Base-by-base conservation (phyloP, 2,329 filamentous ascomycete genomes). In the Verticillium longisporum region DNA sequence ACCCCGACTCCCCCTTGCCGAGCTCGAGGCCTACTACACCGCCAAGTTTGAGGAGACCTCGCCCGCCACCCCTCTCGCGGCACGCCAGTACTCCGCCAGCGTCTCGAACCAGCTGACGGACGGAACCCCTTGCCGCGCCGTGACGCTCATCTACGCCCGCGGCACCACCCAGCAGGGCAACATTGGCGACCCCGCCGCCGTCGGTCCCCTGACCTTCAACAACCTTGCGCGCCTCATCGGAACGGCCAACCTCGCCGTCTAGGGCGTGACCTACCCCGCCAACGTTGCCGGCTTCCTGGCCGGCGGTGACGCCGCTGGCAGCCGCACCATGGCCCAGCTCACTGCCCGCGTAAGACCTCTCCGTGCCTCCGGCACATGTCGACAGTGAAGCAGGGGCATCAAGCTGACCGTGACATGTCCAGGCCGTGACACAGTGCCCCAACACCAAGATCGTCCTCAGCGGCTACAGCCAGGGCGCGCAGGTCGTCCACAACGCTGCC, bases 81-180 rank as follows among this genome's bases (percentile, higher is more conserved):
- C 57, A 10, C 37, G 57, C 32, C 57, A 65, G 60, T 65, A 65
- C 59, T 58, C 60, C 38, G 45, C 54, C 18, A 59, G 60, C 58
- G 60, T 58, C 58, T 64, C 56, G 58, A 65, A 65, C 60, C 63
- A 65, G 62, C 62, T 65, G 36, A 64, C 62, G 15, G 63, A 65
- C n/a, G 63, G 63, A 56, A 64, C 63, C 11, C 57, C 57, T 15
- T 81, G 79, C 70, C 77, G 76, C 37, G 67, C 73, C 34, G 75
- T 82, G 63, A 84, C 81, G 7, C 70, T 85, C 58, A 78, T 86
- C 66, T 85, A 82, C 65, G 83, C 83, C n/a, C 78, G 83, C 18
- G 83, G 83, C 9, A 84, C 82, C 4, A 78, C 76, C 6, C 81
- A 85, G 69, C 38, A 64, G 1, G 81, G 81, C 50, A 84, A 83